Evolutionary conservation across 2,329 filamentous ascomycete genomes (phyloP).

Genomic region (Phialocephala subalpina): DNA sequence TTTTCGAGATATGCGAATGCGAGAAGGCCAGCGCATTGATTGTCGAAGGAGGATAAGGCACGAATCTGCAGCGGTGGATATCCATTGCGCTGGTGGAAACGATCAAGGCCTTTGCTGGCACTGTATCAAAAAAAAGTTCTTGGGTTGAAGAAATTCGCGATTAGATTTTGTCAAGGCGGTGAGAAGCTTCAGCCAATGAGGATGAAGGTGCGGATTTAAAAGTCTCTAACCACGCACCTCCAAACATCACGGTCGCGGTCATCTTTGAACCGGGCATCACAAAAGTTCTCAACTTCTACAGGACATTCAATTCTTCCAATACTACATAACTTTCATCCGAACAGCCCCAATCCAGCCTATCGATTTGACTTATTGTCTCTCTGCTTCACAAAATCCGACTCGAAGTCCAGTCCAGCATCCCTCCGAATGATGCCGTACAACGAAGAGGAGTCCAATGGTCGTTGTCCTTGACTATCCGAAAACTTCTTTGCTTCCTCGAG

Average conservation of each 20-base stretch:
- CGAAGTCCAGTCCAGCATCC: constrained; percentile 53
- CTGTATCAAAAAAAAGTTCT: constrained; percentile 25
- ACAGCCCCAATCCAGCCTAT: neutral
- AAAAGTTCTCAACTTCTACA: neutral
- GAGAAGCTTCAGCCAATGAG: constrained; percentile 6
- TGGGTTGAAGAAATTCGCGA: constrained; percentile 25
- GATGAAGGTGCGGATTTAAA: neutral
- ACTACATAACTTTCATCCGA: neutral
- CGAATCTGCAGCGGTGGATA: constrained; percentile 95
- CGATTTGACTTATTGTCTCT: constrained; percentile 13
- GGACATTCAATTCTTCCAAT: neutral
- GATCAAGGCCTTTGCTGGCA: constrained; percentile 6
- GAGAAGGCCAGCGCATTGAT: constrained; percentile 97
- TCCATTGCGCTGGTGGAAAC: constrained; percentile 69
- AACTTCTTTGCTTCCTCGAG: constrained; percentile 52
- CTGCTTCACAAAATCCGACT: constrained; percentile 46
- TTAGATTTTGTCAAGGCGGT: constrained; percentile 10
- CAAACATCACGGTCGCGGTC: neutral
- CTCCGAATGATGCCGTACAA: constrained; percentile 57
- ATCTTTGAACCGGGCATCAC: neutral
- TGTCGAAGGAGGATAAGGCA: constrained; percentile 87
- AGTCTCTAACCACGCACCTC: neutral
- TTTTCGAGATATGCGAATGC: constrained; percentile 65
- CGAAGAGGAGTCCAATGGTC: constrained; percentile 57
- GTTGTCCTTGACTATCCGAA: constrained; percentile 42